Evolutionary conservation across 2,329 filamentous ascomycete genomes (phyloP).

Genomic region (Penicillium vulpinum): DNA sequence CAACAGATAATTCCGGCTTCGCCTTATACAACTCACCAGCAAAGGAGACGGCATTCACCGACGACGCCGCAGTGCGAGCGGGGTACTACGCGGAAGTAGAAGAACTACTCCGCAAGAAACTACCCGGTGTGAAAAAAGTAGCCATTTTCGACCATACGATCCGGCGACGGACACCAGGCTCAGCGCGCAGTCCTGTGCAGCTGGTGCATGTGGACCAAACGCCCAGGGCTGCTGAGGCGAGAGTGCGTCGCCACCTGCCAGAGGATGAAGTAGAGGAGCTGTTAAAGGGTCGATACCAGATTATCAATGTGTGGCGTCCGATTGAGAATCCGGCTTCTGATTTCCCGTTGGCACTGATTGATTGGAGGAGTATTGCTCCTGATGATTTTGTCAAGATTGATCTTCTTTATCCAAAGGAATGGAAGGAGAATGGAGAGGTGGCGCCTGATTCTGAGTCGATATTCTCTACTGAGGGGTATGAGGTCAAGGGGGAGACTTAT

Average conservation of each 20-base stretch:
- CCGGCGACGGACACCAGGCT: conserved; percentile 54
- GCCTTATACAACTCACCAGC: conserved; percentile 56
- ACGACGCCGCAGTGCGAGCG: conserved; percentile 56
- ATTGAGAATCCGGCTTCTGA: conserved; percentile 65
- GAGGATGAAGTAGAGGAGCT: conserved; percentile 58
- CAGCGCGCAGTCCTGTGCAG: conserved; percentile 65
- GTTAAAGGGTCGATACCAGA: conserved; percentile 60
- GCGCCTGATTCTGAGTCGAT: conserved; percentile 51
- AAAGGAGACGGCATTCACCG: conserved; percentile 55
- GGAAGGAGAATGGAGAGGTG: conserved; percentile 61
- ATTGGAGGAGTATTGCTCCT: conserved; percentile 60
- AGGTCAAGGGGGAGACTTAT: conserved; percentile 64
- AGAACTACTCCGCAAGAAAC: conserved; percentile 54
- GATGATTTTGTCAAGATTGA: conserved; percentile 62
- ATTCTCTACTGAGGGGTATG: conserved; percentile 60
- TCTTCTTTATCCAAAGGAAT: conserved; percentile 61
- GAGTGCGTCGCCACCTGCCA: conserved; percentile 63
- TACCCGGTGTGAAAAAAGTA: conserved; percentile 60
- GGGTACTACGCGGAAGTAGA: conserved; percentile 66
- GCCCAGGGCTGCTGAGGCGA: conserved; percentile 58
- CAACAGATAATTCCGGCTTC: conserved; percentile 61
- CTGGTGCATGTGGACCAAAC: conserved; percentile 74
- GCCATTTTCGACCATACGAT: conserved; percentile 74
- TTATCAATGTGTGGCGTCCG: conserved; percentile 72
- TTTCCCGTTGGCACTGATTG: conserved; percentile 68